Evolutionary conservation across 75 land plant species (phyloP).

Genomic region (Chamaecyparis obtusa): DNA sequence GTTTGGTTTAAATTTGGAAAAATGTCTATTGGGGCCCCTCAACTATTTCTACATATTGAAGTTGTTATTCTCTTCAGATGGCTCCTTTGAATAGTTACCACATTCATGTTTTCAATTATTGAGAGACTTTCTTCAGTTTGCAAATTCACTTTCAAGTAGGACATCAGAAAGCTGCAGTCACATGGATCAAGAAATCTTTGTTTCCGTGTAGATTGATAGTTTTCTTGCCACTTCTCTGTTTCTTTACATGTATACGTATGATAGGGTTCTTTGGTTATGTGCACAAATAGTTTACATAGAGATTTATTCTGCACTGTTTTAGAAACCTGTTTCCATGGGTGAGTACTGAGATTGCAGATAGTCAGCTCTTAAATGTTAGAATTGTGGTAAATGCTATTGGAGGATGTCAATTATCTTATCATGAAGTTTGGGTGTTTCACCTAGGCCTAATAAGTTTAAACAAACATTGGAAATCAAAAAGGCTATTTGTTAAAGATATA

Average conservation of each 20-base stretch:
- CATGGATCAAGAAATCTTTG: not conserved
- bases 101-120: not conserved
- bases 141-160: not conserved
- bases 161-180: not conserved
- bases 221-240: not conserved
- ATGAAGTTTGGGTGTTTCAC: not conserved
- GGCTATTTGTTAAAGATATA: not conserved
- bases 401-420: not conserved
- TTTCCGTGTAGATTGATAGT: not conserved
- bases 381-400: not conserved
- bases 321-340: not conserved
- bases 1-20: not conserved
- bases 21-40: not conserved
- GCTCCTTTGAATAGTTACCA: not conserved
- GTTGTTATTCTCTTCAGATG: not conserved
- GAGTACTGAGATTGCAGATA: not conserved
- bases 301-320: not conserved
- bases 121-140: not conserved
- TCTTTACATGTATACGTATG: not conserved
- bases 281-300: not conserved
- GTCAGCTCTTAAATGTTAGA: not conserved
- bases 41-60: not conserved
- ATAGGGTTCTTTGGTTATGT: not conserved
- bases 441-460: not conserved
- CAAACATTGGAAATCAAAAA: not conserved